Evolutionary conservation across 371 early-diverging fungal species (phyloP), one percentile per base, ranked within the genome.

Genomic region (Blakeslea trispora): DNA sequence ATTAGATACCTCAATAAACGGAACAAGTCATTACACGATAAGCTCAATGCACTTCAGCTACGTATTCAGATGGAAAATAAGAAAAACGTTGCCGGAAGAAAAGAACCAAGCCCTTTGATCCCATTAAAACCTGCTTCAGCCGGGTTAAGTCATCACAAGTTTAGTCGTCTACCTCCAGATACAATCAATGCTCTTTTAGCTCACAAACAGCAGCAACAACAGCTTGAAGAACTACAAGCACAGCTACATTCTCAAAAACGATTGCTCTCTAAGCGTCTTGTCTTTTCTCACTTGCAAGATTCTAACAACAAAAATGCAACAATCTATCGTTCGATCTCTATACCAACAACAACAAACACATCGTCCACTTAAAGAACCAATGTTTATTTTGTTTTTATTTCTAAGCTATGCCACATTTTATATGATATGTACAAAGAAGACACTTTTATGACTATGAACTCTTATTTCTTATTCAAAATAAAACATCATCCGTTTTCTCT

Each of bases 1-100:
- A 78, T 83, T 18, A 61, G 62, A n/a, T 59, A 75, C 43, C 64
- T 81, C 2, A 81, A 80, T 46, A 69, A 66, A 28, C 68, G 78
- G 11, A 86, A 84, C 57, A 66, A 75, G 5, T 45, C 52, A 10
- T 43, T 86, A 48, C 72, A 74, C 43, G 84, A 84, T 6, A 80
- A 81, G 43, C 66, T 83, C 1, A 44, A 55, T 19, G 45, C 71
- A 8, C 68, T 86, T 24, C 78, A 81, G 45, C 59, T 79, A n/a
- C 72, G 83, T 14, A 62, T 79, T 19, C 53, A 70, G 23, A 67
- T 74, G 0, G 63, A 71, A 37, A 66, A 59, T 6, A 63, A 23
- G 53, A 59, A 32, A 5, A 14, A 18, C 34, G 19, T 18, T 47
- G n/a, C n/a, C n/a, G n/a, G 28, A 28, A 3, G 28, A 28, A 28